Conservation (phyloP, 1,284 basidiomycete genomes). For the Pseudozyma hubeiensis region DNA sequence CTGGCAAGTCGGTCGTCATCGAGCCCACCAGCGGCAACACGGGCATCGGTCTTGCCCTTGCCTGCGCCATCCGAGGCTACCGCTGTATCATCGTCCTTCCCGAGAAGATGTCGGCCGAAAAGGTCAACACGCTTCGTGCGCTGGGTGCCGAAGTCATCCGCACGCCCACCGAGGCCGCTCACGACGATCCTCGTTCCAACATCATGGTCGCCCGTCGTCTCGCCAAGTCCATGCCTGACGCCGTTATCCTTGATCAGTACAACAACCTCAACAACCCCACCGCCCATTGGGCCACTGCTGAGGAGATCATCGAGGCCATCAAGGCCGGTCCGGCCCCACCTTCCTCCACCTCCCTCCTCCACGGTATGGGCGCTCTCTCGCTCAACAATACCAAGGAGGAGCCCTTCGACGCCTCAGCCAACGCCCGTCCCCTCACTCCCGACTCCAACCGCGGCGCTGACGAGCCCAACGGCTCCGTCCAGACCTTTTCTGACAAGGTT, state of each 20-base stretch:
- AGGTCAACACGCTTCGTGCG: conserved; percentile 89
- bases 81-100: conserved; percentile 85
- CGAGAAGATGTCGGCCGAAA: conserved; percentile 96
- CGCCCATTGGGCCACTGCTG: conserved; percentile 58
- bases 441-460: conserved; percentile 49
- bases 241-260: conserved; percentile 92
- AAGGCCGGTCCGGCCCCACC: conserved; percentile 67
- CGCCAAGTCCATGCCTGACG: conserved; percentile 82
- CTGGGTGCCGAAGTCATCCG: conserved; percentile 93
- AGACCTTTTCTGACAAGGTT: conserved; percentile 70
- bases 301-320: conserved; percentile 78
- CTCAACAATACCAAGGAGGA: conserved; percentile 24
- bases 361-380: conserved; percentile 69
- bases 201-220: conserved; percentile 87
- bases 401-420: conserved; percentile 8
- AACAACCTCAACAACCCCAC: conserved; percentile 74
- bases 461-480: conserved; percentile 28
- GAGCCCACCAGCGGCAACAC: conserved; percentile 91
- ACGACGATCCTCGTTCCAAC: conserved; percentile 85
- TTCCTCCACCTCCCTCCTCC: conserved; percentile 48
- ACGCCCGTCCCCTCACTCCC: conserved; percentile 46
- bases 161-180: conserved; percentile 90
- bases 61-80: conserved; percentile 88
- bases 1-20: conserved; percentile 90
- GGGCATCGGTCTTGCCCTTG: conserved; percentile 77